These are phyloP conservation scores for Arachis monticola DNA, from an alignment of 331 rosid species.

Conservation along the genomic window DNA sequence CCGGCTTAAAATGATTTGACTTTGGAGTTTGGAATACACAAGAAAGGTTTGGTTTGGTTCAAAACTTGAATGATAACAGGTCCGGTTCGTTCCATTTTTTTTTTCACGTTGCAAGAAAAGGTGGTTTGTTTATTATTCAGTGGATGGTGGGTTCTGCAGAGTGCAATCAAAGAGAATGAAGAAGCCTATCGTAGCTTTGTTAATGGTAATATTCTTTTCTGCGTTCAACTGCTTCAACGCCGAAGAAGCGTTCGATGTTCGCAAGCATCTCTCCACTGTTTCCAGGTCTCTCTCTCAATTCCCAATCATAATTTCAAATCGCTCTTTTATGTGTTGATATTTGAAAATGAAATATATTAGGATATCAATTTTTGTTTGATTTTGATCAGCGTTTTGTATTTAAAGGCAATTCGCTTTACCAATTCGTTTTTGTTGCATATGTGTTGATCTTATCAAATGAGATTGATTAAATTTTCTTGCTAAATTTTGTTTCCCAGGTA, in stretches of 20 bases:
- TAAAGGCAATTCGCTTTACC: neutral
- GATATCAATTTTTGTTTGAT: neutral
- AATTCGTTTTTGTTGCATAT: slow-evolving; percentile 13
- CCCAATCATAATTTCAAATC: neutral
- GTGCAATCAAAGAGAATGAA: slow-evolving; percentile 29
- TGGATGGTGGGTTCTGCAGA: neutral
- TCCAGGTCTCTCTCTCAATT: slow-evolving; percentile 59
- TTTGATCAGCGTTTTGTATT: neutral
- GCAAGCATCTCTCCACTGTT: slow-evolving; percentile 74
- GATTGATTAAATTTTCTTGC: neutral
- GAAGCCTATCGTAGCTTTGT: slow-evolving; percentile 24
- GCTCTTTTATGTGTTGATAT: neutral
- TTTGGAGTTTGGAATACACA: too few species aligned
- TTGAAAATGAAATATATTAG: neutral
- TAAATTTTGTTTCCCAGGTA: slow-evolving; percentile 58
- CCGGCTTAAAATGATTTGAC: too few species aligned
- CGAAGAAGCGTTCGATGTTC: slow-evolving; percentile 62
- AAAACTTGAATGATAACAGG: too few species aligned
- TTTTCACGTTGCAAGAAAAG: too few species aligned
- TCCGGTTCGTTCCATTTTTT: too few species aligned
- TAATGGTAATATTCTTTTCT: slow-evolving; percentile 36
- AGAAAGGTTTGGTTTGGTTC: too few species aligned
- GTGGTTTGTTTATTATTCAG: neutral
- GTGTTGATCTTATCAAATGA: neutral
- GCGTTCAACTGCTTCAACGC: slow-evolving; percentile 40